Evolutionary conservation across 108 stramenopile species (phyloP).

Genomic region (Asterionellopsis glacialis): DNA sequence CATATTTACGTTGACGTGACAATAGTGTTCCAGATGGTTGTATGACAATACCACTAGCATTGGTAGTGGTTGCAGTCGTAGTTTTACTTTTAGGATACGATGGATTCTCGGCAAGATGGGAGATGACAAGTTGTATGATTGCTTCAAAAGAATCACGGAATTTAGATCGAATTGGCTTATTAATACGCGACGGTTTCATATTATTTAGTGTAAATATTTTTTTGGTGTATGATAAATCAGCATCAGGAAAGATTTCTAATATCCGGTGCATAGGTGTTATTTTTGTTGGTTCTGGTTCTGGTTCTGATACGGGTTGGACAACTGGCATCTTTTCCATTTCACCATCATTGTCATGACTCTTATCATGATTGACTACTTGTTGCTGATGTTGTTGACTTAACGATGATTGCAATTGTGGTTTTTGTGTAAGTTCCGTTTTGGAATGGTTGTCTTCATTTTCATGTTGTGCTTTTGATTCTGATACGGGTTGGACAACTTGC

Average conservation of each 20-base stretch:
- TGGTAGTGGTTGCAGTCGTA: too few relatives aligned
- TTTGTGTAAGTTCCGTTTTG: too few relatives aligned
- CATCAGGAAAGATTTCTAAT: slow-evolving; percentile 43
- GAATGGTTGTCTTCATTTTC: too few relatives aligned
- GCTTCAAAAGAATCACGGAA: too few relatives aligned
- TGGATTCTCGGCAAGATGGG: not conserved
- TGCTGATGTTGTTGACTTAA: not conserved
- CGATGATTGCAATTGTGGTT: not conserved
- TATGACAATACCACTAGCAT: too few relatives aligned
- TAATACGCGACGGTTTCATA: not conserved
- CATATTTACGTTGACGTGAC: slow-evolving; percentile 10
- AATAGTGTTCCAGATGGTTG: not conserved
- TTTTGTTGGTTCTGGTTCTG: not conserved
- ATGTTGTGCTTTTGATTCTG: too few relatives aligned
- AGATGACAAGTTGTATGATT: too few relatives aligned
- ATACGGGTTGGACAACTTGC: not conserved
- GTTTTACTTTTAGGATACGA: not conserved
- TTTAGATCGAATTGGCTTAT: too few relatives aligned
- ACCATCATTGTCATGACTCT: not conserved
- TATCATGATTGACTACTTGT: too few relatives aligned
- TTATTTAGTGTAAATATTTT: not conserved
- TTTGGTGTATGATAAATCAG: slow-evolving; percentile 7
- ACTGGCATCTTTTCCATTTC: not conserved
- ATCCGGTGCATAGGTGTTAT: slow-evolving; percentile 5
- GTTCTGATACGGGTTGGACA: too few relatives aligned